phyloP scores from a whole-genome alignment of 2,329 filamentous ascomycete species.

The Talaromyces rugulosus region DNA sequence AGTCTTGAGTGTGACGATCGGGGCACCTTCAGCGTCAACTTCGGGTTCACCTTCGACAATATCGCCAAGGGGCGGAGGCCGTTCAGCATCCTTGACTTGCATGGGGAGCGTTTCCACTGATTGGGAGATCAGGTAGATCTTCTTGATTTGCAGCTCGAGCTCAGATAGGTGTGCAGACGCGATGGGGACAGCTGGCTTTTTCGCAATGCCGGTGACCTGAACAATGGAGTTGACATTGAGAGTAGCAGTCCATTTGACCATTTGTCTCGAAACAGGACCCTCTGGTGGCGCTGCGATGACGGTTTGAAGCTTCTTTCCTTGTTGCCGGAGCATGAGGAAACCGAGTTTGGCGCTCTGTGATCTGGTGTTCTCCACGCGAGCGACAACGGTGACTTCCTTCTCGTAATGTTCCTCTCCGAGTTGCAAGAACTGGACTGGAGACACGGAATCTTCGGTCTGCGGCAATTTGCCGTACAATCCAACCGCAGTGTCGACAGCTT shows the following conservation, averaged over 20 bases:
- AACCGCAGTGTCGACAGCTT: conserved; percentile 56
- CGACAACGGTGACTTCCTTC: conserved; percentile 70
- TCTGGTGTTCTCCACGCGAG: conserved; percentile 80
- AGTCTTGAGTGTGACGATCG: conserved; percentile 75
- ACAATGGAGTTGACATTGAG: conserved; percentile 79
- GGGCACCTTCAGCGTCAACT: conserved; percentile 51
- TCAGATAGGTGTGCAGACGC: conserved; percentile 78
- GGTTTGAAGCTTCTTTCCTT: conserved; percentile 76
- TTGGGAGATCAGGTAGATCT: conserved; percentile 72
- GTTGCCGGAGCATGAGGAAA: conserved; percentile 79
- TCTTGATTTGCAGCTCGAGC: conserved; percentile 83
- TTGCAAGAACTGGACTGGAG: conserved; percentile 56
- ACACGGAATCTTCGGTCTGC: conserved; percentile 54
- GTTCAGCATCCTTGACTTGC: conserved; percentile 52
- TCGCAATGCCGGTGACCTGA: conserved; percentile 70
- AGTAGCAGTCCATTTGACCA: conserved; percentile 85
- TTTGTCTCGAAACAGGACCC: conserved; percentile 66
- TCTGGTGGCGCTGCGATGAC: conserved; percentile 60
- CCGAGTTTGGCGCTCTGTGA: conserved; percentile 87
- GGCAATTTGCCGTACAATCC: conserved; percentile 75
- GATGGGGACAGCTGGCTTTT: conserved; percentile 80
- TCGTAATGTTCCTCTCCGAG: conserved; percentile 60
- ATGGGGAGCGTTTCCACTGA: conserved; percentile 59
- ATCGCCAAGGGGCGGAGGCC: conserved; percentile 38
- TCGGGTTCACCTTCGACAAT: conserved; percentile 41